Base-by-base conservation (phyloP, 768 basidiomycete genomes). In the Tephrocybe sp. region DNA sequence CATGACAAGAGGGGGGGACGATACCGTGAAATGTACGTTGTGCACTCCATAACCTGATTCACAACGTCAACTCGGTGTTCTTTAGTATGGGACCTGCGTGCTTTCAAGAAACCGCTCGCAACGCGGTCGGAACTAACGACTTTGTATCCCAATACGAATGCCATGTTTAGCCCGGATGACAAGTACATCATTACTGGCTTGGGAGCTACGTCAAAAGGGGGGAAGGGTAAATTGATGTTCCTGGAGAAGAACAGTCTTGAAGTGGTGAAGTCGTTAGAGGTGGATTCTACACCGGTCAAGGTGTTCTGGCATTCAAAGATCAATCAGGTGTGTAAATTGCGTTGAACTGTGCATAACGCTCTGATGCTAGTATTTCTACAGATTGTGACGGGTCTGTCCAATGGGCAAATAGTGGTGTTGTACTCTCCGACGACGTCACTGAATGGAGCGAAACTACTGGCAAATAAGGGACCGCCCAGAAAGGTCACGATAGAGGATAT, bases 231-330 rank as follows among this genome's bases (percentile, higher is more conserved):
- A 52, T 71, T 98, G 47, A 67, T 89, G 49, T 85, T 96, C 60
- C 63, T 98, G 67, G 73, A 74, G 50, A 86, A 86, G 62, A 80
- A 86, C 49, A 78, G 76, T 31, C 69, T 97, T 36, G 84, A 85
- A 52, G 77, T 85, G 40, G 82, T 74, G 45, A 87, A 86, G 69
- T 75, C 77, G 35, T 58, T 92, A 36, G 80, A 77, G 48, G 80
- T 89, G 59, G 85, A 84, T 36, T 77, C 85, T 21, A 89, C 85
- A 28, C 93, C 97, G 9, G 90, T 99, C 49, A 89, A 86, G 62
- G 90, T 98, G 2, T 69, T 79, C 22, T 99, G 97, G 97, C 97
- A 98, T 72, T 83, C 91, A 5, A 92, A 90, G 69, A 98, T 99
- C 76, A 99, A 99, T 73, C 92, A 97, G 79, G 92, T 89, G 54